phyloP scores from a whole-genome alignment of 23 red algal species.

The Gracilaria vermiculophylla region DNA sequence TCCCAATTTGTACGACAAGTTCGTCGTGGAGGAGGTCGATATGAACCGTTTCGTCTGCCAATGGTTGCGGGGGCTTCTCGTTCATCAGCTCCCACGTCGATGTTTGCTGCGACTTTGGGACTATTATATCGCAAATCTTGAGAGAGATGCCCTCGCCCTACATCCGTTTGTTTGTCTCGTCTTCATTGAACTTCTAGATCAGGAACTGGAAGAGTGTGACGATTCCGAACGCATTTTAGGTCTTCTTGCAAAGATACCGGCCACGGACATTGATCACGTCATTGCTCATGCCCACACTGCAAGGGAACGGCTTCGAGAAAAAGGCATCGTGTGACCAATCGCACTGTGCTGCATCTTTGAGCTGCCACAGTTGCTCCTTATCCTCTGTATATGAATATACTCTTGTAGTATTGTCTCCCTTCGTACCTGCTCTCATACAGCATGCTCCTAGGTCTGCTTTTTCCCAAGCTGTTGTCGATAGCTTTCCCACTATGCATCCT shows the following conservation, averaged over 20 bases:
- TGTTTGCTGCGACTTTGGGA: conserved; percentile 88
- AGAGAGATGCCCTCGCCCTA: conserved; percentile 44
- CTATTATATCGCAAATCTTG: conserved; percentile 65
- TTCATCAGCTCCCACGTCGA: conserved; percentile 61
- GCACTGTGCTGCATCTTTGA: background rate
- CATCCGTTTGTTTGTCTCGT: conserved; percentile 94
- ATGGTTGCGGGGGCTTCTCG: conserved; percentile 76
- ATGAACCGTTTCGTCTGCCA: conserved; percentile 66
- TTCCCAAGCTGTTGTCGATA: background rate
- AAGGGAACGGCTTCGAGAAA: conserved; percentile 52
- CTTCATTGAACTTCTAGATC: conserved; percentile 78
- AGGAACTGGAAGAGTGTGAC: conserved; percentile 86
- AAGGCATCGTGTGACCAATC: conserved; percentile 32
- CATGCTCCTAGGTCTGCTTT: background rate
- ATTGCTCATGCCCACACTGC: conserved; percentile 73
- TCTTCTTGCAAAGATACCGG: conserved; percentile 66
- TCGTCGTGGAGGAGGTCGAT: conserved; percentile 86
- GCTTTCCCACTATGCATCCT: background rate
- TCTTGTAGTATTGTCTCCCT: too few relatives aligned
- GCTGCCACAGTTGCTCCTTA: background rate
- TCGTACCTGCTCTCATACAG: background rate
- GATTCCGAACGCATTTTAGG: conserved; percentile 74
- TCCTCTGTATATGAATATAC: background rate
- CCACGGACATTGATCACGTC: conserved; percentile 81
- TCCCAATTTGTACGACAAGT: conserved; percentile 78